Evolutionary conservation across 352 stramenopile species (phyloP).

Genomic region (Globisporangium camurandrum): DNA sequence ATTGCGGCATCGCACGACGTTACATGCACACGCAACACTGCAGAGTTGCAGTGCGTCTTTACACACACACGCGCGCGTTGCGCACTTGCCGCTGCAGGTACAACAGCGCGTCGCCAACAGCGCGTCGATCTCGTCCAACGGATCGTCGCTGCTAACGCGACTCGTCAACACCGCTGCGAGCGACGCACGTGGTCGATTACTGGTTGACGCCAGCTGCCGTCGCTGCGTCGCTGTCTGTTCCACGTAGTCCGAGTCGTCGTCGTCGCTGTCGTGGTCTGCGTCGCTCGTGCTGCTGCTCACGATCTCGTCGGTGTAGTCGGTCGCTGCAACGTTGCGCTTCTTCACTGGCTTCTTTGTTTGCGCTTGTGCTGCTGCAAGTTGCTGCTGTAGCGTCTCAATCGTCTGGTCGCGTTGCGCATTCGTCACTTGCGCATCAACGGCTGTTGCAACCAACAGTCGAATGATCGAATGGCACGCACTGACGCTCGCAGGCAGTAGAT

Average conservation of each 20-base stretch:
- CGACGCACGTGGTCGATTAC: neutral
- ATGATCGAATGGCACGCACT: constrained; percentile 49
- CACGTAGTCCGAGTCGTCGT: constrained; percentile 61
- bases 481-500: constrained; percentile 34
- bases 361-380: constrained; percentile 13
- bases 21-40: constrained; percentile 44
- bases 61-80: constrained; percentile 60
- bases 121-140: constrained; percentile 54
- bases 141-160: constrained; percentile 1
- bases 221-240: constrained; percentile 20
- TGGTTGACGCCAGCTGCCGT: neutral
- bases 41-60: constrained; percentile 36
- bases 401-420: constrained; percentile 17
- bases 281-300: constrained; percentile 58
- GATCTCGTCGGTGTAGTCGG: constrained; percentile 27
- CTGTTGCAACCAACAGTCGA: constrained; percentile 27
- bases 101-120: constrained; percentile 47
- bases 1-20: constrained; percentile 51
- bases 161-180: no score
- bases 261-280: constrained; percentile 26
- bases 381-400: constrained; percentile 8
- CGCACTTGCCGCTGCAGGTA: constrained; percentile 66
- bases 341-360: constrained; percentile 26
- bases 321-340: neutral
- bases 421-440: constrained; percentile 14